Base-by-base conservation (phyloP, 106 monocot genomes). In the Acanthochlamys bracteata region DNA sequence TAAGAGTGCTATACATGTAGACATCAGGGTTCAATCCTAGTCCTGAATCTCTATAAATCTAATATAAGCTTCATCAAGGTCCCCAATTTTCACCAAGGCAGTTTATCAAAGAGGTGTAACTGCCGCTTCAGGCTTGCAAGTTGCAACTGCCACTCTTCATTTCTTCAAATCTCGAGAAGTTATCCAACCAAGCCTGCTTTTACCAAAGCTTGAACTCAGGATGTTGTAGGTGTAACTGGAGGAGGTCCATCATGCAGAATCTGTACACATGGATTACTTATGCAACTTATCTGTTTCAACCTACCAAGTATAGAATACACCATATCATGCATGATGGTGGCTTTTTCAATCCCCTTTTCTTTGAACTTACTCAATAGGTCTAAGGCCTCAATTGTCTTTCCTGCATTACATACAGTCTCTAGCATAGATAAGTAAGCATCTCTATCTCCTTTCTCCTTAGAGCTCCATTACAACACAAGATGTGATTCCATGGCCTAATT, bases 101-200 rank as follows among this genome's bases (percentile, higher is more conserved):
- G 63, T 92, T 88, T 72, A 99, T 99, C 59, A 99, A 75, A 56
- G 92, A 89, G 72, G 92, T 99, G 71, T 99, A 99, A n/a, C 88
- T 92, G 55, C 67, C 9, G 92, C 83, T 83, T 99, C 98, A 74
- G 98, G 98, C 63, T 81, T 81, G 58, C 85, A 92, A 25, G 63
- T 81, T 81, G 58, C 85, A 92, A 25, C 68, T 70, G 64, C 45
- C 71, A 33, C 16, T 67, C 69, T 99, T 85, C 92, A 99, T 99
- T 67, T 86, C 75, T 73, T 92, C 83, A 74, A 99, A 86, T 41
- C 55, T 81, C 81, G 43, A 69, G 67, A n/a, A 81, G 83, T 60
- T 77, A 86, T 23, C 81, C 79, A 61, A 82, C 46, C 55, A 85
- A 69, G 24, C 92, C 88, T 57, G 71, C 76, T 81, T n/a, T 69